Evolutionary conservation across 345 rosid genomes (phyloP), one percentile per base, ranked within the genome.

Genomic region (Syzygium oleosum): DNA sequence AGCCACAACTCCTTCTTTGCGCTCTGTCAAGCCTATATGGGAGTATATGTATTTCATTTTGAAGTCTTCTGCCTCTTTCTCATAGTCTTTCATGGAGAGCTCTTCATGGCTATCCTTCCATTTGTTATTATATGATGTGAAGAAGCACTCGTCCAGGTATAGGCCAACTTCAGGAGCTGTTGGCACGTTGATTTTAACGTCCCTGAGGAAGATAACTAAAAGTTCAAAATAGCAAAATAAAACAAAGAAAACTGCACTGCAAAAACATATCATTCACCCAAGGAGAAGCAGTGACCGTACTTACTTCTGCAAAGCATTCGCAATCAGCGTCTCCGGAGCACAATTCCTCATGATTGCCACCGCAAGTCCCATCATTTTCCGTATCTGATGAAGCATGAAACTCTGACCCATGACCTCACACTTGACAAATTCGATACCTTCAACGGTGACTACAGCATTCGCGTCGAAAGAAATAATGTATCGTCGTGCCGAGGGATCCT

Each of bases 391-490:
- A 94, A 98, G 99, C 99, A 98, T 98, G 91, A 98, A 96, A 92
- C 99, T 96, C 93, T 98, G 99, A 51, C 99, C 99, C 38, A 96
- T 94, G 85, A 98, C 97, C 91, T 96, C 99, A 91, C 99, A 98
- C 93, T 94, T 95, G 17, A 98, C 95, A 91, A 96, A 96, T 52
- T 96, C 96, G 46, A 96, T 93, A 31, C 99, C 98, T 29, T 93
- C 94, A 55, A 98, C 95, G 23, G 88, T 92, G 86, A 96, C 93
- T 8, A 86, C 87, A 0, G 93, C 89, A 89, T 92, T 90, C 0
- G 97, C 98, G 4, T 92, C 92, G 87, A 98, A 96, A 2, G 98
- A 95, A 56, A 96, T 53, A 41, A 96, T 98, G 90, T 91, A 94
- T 2, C 99, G 96, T 38, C 34, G 87, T 15, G 99, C 98, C 79